phyloP scores from a whole-genome alignment of 169 alveolate species.

The Cryptosporidium ryanae region DNA sequence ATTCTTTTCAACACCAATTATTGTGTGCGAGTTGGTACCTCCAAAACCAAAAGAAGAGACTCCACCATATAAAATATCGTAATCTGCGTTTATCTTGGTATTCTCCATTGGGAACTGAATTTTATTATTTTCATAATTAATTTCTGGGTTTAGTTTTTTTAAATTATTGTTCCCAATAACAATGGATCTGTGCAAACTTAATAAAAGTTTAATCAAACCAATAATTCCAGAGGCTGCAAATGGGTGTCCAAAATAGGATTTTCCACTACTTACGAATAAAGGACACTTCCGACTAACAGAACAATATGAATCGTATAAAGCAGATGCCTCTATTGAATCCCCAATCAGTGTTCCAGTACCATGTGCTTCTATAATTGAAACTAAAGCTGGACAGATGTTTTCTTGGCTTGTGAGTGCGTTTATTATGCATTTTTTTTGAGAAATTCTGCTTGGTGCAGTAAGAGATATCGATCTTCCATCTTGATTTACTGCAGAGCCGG shows the following conservation, averaged over 20 bases:
- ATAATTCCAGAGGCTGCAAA: slow-evolving; percentile 67
- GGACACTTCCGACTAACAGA: slow-evolving; percentile 23
- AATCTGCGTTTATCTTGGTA: neutral
- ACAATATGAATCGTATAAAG: slow-evolving; percentile 67
- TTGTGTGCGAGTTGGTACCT: slow-evolving; percentile 54
- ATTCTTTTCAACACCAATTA: slow-evolving; percentile 54
- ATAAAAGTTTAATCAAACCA: slow-evolving; percentile 46
- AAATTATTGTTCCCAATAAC: slow-evolving; percentile 58
- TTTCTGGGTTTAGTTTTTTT: slow-evolving; percentile 43
- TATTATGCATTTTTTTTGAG: slow-evolving; percentile 43
- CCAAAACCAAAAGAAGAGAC: slow-evolving; percentile 74
- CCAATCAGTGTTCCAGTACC: slow-evolving; percentile 71
- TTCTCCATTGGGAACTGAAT: slow-evolving; percentile 28
- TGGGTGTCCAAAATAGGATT: slow-evolving; percentile 38
- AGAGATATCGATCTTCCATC: slow-evolving; percentile 53
- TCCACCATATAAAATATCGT: slow-evolving; percentile 26
- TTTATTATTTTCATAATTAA: neutral
- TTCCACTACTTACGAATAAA: slow-evolving; percentile 41
- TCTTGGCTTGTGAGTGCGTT: slow-evolving; percentile 38
- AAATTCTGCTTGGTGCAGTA: slow-evolving; percentile 41
- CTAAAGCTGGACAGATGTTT: slow-evolving; percentile 37
- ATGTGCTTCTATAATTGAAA: slow-evolving; percentile 50
- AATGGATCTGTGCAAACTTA: slow-evolving; percentile 20
- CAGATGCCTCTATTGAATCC: slow-evolving; percentile 57
- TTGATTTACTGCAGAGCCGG: slow-evolving; percentile 65